A percentile compares a stretch with the other conserved stretches of the same genome.
These are phyloP conservation scores for Pseudonectria buxi DNA, from an alignment of 2,329 filamentous ascomycete genomes.

Conservation along the genomic window DNA sequence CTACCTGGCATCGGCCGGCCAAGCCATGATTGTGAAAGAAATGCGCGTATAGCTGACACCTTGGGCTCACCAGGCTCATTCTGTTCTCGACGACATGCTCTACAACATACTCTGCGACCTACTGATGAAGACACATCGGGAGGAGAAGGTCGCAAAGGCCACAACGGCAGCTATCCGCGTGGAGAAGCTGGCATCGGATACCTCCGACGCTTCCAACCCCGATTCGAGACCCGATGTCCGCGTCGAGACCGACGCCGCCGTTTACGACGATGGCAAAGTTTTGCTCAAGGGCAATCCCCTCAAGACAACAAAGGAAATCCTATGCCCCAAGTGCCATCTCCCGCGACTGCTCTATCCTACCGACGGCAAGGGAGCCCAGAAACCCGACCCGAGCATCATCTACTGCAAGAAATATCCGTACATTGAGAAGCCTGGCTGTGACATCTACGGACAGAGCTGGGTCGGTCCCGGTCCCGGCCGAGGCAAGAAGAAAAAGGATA, in stretches of 20 bases:
- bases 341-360: slow-evolving; percentile 67
- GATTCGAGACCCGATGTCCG: slow-evolving; percentile 50
- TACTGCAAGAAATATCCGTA: slow-evolving; percentile 78
- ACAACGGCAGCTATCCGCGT: slow-evolving; percentile 57
- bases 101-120: slow-evolving; percentile 73
- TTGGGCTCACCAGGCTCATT: slow-evolving; percentile 44
- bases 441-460: slow-evolving; percentile 79
- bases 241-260: slow-evolving; percentile 60
- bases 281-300: slow-evolving; percentile 66
- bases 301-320: slow-evolving; percentile 62
- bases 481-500: slow-evolving; percentile 75
- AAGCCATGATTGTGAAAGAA: no score
- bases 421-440: slow-evolving; percentile 67
- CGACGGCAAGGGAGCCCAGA: slow-evolving; percentile 59
- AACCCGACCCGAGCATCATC: slow-evolving; percentile 59
- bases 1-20: no score
- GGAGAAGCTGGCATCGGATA: slow-evolving; percentile 53
- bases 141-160: slow-evolving; percentile 70
- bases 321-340: slow-evolving; percentile 68
- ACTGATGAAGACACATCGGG: slow-evolving; percentile 66
- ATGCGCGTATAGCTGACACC: slow-evolving; percentile 8
- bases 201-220: slow-evolving; percentile 45
- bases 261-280: slow-evolving; percentile 64
- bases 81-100: slow-evolving; percentile 66
- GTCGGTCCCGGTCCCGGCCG: slow-evolving; percentile 62